Conservation (phyloP, 1,139 yeast genomes). For the Suhomyces anneliseae region DNA sequence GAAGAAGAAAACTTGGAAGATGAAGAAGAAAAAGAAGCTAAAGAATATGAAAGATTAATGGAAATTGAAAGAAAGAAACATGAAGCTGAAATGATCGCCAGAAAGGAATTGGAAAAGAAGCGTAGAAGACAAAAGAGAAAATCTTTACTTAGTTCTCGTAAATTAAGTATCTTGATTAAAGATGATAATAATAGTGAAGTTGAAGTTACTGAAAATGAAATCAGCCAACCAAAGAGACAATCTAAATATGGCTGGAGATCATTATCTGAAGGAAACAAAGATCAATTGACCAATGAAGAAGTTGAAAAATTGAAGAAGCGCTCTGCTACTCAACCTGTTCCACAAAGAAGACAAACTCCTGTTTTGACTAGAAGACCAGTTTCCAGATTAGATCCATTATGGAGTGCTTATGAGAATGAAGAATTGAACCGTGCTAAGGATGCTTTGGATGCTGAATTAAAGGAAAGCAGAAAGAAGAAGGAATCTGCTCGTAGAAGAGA, state of each 20-base stretch:
- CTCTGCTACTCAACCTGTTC: conserved; percentile 47
- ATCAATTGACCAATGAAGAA: conserved; percentile 41
- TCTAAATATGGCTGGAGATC: conserved; percentile 35
- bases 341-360: conserved; percentile 43
- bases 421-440: conserved; percentile 49
- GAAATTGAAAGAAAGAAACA: conserved; percentile 52
- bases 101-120: conserved; percentile 49
- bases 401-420: conserved; percentile 50
- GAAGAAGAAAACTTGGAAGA: conserved; percentile 54
- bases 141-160: conserved; percentile 43
- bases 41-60: conserved; percentile 49
- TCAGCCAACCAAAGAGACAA: conserved; percentile 43
- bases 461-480: conserved; percentile 22
- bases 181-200: conserved; percentile 32
- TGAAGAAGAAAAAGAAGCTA: conserved; percentile 51
- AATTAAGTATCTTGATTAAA: conserved; percentile 39
- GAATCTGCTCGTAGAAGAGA: conserved; percentile 2
- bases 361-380: conserved; percentile 59
- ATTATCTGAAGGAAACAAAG: conserved; percentile 37
- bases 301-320: conserved; percentile 47
- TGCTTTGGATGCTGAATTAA: conserved; percentile 41
- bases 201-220: conserved; percentile 24
- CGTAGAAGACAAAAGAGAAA: conserved; percentile 45
- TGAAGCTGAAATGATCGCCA: conserved; percentile 47
- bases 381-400: conserved; percentile 67